Conservation (phyloP, 371 early-diverging fungal species). For the Circinella minor region DNA sequence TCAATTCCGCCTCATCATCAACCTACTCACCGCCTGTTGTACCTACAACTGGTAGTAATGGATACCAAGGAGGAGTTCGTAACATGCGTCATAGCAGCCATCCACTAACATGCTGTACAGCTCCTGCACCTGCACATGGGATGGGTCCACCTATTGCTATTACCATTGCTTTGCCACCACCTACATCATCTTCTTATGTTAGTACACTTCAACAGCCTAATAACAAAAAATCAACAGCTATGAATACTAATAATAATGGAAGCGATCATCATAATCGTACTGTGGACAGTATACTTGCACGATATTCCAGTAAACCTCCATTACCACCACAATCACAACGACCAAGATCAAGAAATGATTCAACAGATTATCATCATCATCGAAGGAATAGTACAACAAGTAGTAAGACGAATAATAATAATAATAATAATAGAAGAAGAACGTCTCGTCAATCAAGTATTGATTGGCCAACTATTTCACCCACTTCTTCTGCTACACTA, state of each 20-base stretch:
- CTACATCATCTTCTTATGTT: constrained; percentile 12
- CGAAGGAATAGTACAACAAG: constrained; percentile 11
- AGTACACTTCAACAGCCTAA: constrained; percentile 1
- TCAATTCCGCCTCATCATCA: background rate
- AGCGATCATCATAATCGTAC: constrained; percentile 1
- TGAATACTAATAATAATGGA: background rate
- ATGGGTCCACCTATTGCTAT: constrained; percentile 11
- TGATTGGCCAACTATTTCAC: constrained; percentile 26
- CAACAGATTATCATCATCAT: background rate
- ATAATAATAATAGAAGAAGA: constrained; percentile 1
- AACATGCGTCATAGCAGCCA: constrained; percentile 16
- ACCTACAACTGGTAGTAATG: background rate
- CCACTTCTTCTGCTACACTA: constrained; percentile 11
- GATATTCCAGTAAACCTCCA: constrained; percentile 17
- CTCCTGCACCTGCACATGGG: background rate
- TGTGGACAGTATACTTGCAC: constrained; percentile 30
- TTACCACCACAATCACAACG: background rate
- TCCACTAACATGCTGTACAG: constrained; percentile 16
- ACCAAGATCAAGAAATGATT: background rate
- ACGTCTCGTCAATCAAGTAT: constrained; percentile 11
- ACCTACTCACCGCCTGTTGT: background rate
- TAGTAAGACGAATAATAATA: background rate
- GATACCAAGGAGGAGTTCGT: background rate
- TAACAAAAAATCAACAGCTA: background rate
- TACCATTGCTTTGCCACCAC: constrained; percentile 20